Evolutionary conservation across 2,329 filamentous ascomycete species (phyloP).

Genomic region (Cladophialophora chaetospira): DNA sequence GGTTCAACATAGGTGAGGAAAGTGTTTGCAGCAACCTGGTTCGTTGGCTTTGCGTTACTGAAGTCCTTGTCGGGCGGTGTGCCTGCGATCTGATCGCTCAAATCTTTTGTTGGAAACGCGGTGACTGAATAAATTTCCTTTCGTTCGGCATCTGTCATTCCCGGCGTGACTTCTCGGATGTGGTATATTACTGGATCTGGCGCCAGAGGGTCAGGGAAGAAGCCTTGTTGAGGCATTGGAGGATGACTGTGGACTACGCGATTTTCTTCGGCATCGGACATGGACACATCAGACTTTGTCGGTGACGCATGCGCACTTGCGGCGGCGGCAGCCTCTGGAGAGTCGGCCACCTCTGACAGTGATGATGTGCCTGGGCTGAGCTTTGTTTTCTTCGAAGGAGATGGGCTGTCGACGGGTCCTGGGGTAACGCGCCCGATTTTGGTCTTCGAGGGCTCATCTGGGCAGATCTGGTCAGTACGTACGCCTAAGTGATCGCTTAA

Average conservation of each 20-base stretch:
- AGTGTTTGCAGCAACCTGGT: slow-evolving; percentile 90
- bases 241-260: slow-evolving; percentile 60
- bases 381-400: slow-evolving; percentile 35
- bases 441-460: slow-evolving; percentile 27
- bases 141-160: slow-evolving; percentile 81
- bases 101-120: slow-evolving; percentile 75
- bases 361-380: slow-evolving; percentile 35
- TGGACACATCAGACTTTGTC: slow-evolving; percentile 65
- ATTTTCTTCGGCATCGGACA: slow-evolving; percentile 51
- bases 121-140: slow-evolving; percentile 87
- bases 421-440: slow-evolving; percentile 27
- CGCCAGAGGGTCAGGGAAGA: slow-evolving; percentile 88
- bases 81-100: slow-evolving; percentile 83
- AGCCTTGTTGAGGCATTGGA: slow-evolving; percentile 75
- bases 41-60: slow-evolving; percentile 86
- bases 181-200: slow-evolving; percentile 92
- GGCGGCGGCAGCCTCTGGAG: slow-evolving; percentile 38
- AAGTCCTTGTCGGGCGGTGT: slow-evolving; percentile 93
- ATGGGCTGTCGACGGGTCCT: slow-evolving; percentile 31
- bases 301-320: slow-evolving; percentile 63
- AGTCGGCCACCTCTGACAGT: slow-evolving; percentile 34
- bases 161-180: slow-evolving; percentile 72
- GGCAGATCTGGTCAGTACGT: slow-evolving; percentile 5
- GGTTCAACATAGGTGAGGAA: slow-evolving; percentile 93
- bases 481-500: not conserved